Base-by-base conservation (phyloP, 2,329 filamentous ascomycete genomes). In the Curvularia hawaiiensis region DNA sequence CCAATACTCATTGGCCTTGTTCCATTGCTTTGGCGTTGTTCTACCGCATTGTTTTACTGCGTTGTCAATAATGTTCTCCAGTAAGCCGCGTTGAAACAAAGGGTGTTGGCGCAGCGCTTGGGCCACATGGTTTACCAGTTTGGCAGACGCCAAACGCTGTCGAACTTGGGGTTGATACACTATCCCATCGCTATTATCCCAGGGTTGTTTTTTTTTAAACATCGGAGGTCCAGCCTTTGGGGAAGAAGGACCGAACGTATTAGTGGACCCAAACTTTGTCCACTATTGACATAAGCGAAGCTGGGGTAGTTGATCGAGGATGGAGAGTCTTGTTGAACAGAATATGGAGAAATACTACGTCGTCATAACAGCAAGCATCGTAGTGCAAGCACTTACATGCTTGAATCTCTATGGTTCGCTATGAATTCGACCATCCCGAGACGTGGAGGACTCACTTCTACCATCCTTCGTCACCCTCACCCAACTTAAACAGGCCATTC, bases 401-500 rank as follows among this genome's bases (percentile, higher is more conserved):
- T 47, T 22, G 2, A 6, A 2, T 39, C n/a, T n/a, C 22, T 8
- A 20, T n/a, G 20, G 16, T 28, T 20, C 10, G 28, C 33, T 14
- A 40, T n/a, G 22, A 18, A 46, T 20, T 6, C 26, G n/a, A 31
- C 12, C 4, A 9, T 14, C 18, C 14, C 30, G n/a, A 28, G n/a
- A 43, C 43, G n/a, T 8, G 38, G 31, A 14, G n/a, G 18, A 26
- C 7, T 39, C n/a, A 31, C 38, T 43, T 22, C 47, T 39, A 58
- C 57, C 57, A 59, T 10, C 57, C 57, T 24, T 56, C 39, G 2
- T 69, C 64, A 52, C 64, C 58, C 18, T 66, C 62, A 16, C 58
- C 67, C 11, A 75, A 52, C 50, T 62, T 68, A 44, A 84, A 89
- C 51, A 88, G 64, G 1, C 86, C 87, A 66, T 84, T 84, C 76